Evolutionary conservation across 192 early-diverging fungal species (phyloP).

Genomic region (Podila epigama): DNA sequence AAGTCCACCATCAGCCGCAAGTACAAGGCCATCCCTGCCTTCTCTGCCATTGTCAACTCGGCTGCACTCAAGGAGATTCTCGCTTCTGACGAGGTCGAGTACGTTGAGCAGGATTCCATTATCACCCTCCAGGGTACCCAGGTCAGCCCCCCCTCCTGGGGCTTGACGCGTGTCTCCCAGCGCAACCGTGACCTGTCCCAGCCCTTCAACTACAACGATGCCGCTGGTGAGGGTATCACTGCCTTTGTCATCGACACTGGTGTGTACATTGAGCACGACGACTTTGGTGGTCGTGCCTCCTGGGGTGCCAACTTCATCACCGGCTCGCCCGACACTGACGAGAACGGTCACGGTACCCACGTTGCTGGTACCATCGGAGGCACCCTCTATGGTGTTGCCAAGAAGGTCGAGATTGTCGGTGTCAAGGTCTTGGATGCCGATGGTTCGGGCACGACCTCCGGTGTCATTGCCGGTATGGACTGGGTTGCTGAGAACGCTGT

Average conservation of each 20-base stretch:
- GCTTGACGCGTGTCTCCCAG: conserved; percentile 52
- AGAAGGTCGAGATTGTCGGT: no score
- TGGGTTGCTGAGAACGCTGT: no score
- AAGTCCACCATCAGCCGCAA: background rate
- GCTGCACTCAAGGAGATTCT: conserved; percentile 11
- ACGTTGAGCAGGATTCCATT: conserved; percentile 11
- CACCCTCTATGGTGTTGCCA: no score
- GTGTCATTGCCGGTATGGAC: no score
- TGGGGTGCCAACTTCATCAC: no score
- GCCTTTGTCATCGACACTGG: conserved; percentile 70
- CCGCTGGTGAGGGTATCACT: conserved; percentile 63
- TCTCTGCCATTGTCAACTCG: conserved; percentile 25
- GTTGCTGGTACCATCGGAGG: no score
- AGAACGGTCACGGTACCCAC: no score
- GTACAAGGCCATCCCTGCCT: conserved; percentile 40
- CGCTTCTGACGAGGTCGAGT: conserved; percentile 2
- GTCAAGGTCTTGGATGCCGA: no score
- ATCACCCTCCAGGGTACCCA: conserved; percentile 7
- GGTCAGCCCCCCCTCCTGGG: conserved; percentile 49
- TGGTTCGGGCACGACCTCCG: no score
- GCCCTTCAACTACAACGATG: conserved; percentile 59
- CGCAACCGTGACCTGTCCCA: conserved; percentile 43
- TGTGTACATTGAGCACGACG: conserved; percentile 47
- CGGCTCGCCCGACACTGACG: no score
- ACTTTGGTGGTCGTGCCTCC: no score